Evolutionary conservation across 768 basidiomycete species (phyloP).

Genomic region (Amanita pallidorosea): DNA sequence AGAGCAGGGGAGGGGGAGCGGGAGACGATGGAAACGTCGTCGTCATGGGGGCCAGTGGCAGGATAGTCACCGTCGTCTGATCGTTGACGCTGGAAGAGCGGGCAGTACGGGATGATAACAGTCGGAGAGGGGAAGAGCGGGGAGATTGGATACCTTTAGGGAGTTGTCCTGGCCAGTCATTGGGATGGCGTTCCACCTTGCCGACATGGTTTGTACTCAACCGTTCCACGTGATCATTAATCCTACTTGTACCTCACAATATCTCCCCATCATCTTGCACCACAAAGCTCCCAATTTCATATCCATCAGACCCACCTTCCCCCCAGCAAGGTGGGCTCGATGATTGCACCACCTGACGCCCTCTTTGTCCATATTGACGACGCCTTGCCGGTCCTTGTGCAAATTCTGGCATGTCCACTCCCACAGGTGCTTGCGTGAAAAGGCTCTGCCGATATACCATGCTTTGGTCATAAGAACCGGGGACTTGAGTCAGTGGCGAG

Average conservation of each 20-base stretch:
- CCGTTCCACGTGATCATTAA: constrained; percentile 1
- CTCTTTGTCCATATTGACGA: constrained; percentile 29
- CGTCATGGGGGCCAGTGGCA: constrained; percentile 48
- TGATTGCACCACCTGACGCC: constrained; percentile 11
- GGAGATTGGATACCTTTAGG: constrained; percentile 64
- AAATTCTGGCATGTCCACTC: constrained; percentile 41
- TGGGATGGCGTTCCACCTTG: constrained; percentile 63
- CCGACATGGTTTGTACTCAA: constrained; percentile 38
- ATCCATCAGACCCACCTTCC: constrained; percentile 48
- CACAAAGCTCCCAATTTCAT: constrained; percentile 69
- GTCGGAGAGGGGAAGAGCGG: constrained; percentile 28
- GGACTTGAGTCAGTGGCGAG: constrained; percentile 53
- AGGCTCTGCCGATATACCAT: constrained; percentile 62
- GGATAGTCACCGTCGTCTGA: constrained; percentile 34
- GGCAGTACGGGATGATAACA: constrained; percentile 36
- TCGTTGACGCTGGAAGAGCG: constrained; percentile 53
- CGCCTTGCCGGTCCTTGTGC: constrained; percentile 35
- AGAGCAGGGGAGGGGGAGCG: constrained; percentile 65
- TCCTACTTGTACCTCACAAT: constrained; percentile 15
- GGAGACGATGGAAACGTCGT: constrained; percentile 64
- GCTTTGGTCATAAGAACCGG: constrained; percentile 65
- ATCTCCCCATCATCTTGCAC: constrained; percentile 72
- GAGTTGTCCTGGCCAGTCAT: constrained; percentile 20
- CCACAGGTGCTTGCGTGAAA: constrained; percentile 51
- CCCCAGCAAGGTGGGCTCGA: constrained; percentile 56